Base-by-base conservation (phyloP, 1,284 basidiomycete species). In the Chiua sp. region DNA sequence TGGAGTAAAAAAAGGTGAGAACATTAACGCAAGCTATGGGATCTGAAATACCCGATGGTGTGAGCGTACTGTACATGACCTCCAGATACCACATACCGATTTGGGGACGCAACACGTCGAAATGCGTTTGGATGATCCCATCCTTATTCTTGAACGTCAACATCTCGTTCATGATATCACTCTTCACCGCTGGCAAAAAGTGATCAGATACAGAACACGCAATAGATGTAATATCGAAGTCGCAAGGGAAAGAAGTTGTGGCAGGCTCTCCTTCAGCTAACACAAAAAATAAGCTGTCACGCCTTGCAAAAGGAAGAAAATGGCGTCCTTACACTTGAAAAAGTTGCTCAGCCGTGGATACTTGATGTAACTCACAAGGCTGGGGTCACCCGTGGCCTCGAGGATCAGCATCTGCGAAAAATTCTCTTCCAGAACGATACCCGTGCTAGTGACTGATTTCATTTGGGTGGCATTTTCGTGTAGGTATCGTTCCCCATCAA, bases 151-250 rank as follows among this genome's bases (percentile, higher is more conserved):
- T 69, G 23, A 69, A 33, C 4, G 57, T 59, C 50, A 67, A 30
- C n/a, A 68, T 68, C 33, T 71, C 67, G 6, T 71, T 7, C 68
- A 71, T 67, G 44, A 71, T 67, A 33, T 56, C 67, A 37, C 67
- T 53, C 42, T 71, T 68, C 18, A 55, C 62, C 47, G 65, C 64
- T 0, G 8, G 12, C 16, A 58, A 61, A 10, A 71, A 23, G 23
- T 69, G 57, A 18, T 53, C 54, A 4, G 62, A 65, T 22, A 67
- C 64, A 10, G 56, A 67, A 26, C 66, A 68, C 11, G 66, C 66
- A 2, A 70, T 42, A 7, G 66, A 66, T 1, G 68, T 68, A 6
- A 61, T 68, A 20, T 70, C 66, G 4, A 69, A 49, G n/a, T 68
- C 68, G 15, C 28, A 57, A 2, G 66, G 64, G 35, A 28, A 68